Evolutionary conservation across 2,329 filamentous ascomycete species (phyloP).

Genomic region (Fusarium sp.): DNA sequence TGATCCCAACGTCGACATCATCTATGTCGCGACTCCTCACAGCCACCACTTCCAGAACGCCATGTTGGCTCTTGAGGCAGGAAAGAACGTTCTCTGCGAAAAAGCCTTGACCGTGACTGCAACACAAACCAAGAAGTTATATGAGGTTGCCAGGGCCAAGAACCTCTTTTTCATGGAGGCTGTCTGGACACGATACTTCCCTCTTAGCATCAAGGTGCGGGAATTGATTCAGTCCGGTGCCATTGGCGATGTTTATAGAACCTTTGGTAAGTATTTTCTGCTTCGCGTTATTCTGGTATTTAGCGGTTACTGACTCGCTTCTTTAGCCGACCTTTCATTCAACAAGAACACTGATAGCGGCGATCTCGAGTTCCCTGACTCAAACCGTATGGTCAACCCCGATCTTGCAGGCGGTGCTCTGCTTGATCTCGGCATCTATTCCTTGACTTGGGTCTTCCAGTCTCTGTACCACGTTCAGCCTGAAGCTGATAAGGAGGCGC

Average conservation of each 20-base stretch:
- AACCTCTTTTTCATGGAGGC: constrained; percentile 84
- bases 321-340: constrained; percentile 68
- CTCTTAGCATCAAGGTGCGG: constrained; percentile 79
- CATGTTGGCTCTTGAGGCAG: constrained; percentile 83
- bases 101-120: constrained; percentile 91
- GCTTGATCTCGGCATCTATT: constrained; percentile 88
- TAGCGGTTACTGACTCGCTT: constrained; percentile 14
- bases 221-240: constrained; percentile 68
- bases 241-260: constrained; percentile 71
- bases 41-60: constrained; percentile 93
- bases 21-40: constrained; percentile 92
- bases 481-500: constrained; percentile 72
- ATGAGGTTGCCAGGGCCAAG: constrained; percentile 77
- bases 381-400: constrained; percentile 82
- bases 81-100: constrained; percentile 91
- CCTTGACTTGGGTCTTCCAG: constrained; percentile 91
- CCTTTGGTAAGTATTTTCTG: constrained; percentile 56
- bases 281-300: neutral
- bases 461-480: constrained; percentile 84
- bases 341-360: constrained; percentile 67
- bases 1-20: constrained; percentile 82
- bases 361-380: constrained; percentile 66
- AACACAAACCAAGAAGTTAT: constrained; percentile 77
- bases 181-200: constrained; percentile 91
- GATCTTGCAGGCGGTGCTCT: constrained; percentile 85